Percentiles rank a stretch among this genome's conserved stretches.
Evolutionary conservation across 345 rosid genomes (phyloP).

Genomic region (Hirschfeldia incana): DNA sequence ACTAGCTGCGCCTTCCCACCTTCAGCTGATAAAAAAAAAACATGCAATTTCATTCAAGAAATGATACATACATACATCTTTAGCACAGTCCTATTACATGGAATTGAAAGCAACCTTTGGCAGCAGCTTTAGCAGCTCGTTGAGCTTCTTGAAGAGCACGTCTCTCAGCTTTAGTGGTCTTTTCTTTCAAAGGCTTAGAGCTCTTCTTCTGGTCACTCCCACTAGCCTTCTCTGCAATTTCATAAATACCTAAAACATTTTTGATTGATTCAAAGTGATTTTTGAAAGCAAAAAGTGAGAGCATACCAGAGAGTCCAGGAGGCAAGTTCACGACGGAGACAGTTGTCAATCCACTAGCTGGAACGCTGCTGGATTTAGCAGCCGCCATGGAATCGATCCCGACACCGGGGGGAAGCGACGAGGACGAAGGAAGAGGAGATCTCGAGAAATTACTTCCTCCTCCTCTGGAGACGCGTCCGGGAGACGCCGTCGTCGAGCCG

Average conservation of each 20-base stretch:
- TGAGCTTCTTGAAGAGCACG: conserved; percentile 95
- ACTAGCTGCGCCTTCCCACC: conserved; percentile 48
- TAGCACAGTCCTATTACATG: not conserved
- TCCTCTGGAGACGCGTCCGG: conserved; percentile 43
- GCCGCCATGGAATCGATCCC: conserved; percentile 44
- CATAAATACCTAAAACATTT: not conserved
- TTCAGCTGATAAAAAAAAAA: conserved; percentile 44
- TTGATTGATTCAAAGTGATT: too few species aligned
- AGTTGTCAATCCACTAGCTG: conserved; percentile 63
- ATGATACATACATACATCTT: too few species aligned
- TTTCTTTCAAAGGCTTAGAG: conserved; percentile 71
- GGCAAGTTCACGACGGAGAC: conserved; percentile 68
- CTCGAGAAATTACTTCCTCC: conserved; percentile 32
- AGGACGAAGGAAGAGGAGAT: not conserved
- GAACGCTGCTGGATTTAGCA: conserved; percentile 62
- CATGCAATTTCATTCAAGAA: too few species aligned
- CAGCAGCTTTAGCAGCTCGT: conserved; percentile 84
- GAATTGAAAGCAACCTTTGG: conserved; percentile 57
- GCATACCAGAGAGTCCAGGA: conserved; percentile 57
- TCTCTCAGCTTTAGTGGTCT: conserved; percentile 88
- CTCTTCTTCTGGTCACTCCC: conserved; percentile 48
- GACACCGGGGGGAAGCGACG: conserved; percentile 42
- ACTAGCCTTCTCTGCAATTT: conserved; percentile 49
- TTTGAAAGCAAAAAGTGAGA: not conserved
- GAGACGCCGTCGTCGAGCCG: conserved; percentile 41